A percentile compares a stretch with the other conserved stretches of the same genome.
Conservation (phyloP, 1,139 yeast species). For the Hyphopichia buzzinii region DNA sequence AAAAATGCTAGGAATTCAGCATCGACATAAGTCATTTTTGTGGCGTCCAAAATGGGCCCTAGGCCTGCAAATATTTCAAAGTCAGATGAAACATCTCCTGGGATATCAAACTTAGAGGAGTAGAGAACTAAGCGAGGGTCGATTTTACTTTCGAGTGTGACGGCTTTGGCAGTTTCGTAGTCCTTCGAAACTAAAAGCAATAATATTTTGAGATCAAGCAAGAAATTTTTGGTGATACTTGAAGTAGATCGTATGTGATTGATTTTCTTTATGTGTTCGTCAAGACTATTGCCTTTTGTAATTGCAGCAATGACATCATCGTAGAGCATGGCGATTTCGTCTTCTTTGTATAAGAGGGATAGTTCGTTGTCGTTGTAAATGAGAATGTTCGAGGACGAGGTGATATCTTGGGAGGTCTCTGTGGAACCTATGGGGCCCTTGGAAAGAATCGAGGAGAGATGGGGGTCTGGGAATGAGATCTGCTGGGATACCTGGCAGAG, state of each 20-base stretch:
- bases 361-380: conserved; percentile 11
- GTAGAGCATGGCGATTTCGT: conserved; percentile 8
- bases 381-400: conserved; percentile 8
- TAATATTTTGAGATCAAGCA: neutral
- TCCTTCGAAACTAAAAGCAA: neutral
- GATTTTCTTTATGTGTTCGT: neutral
- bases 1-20: neutral
- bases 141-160: neutral
- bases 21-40: neutral
- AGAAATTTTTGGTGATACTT: neutral
- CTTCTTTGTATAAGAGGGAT: conserved; percentile 13
- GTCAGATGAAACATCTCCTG: neutral
- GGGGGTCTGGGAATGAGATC: neutral
- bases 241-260: neutral
- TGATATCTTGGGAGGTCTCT: neutral
- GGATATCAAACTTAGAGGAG: neutral
- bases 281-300: neutral
- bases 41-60: neutral
- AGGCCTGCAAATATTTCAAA: conserved; percentile 1
- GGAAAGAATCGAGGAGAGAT: neutral
- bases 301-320: conserved; percentile 2
- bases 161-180: neutral
- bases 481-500: neutral
- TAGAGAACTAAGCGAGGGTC: conserved; percentile 2
- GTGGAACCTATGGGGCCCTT: neutral